Base-by-base conservation (phyloP, 2,329 filamentous ascomycete species). In the Raffaelea deltoideospora region DNA sequence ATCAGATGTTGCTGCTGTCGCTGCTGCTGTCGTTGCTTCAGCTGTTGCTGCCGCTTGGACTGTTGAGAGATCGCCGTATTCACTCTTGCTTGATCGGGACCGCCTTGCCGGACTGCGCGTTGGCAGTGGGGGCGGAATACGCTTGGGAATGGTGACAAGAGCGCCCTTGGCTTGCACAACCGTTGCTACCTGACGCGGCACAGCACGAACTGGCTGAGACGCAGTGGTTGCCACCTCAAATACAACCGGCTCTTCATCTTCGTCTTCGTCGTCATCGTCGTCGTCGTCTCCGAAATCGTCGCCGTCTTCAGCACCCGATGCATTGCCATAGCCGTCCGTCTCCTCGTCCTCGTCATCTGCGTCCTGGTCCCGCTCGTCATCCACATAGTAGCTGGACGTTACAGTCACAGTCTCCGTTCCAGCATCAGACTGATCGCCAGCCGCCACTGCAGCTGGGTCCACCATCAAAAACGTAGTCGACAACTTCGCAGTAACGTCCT, bases 121-220 rank as follows among this genome's bases (percentile, higher is more conserved):
- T 1, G 87, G 87, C 11, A 94, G 67, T 9, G 81, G 76, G 2
- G 87, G 86, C 1, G 84, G 73, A 1, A 77, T 58, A 26, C 85
- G 72, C 58, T 88, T 92, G 11, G 82, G 76, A 40, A 95, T 93
- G 32, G 75, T 86, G 21, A 95, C 83, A 35, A 95, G 64, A 35
- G 79, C 79, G 19, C 85, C 83, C 50, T 82, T 79, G 28, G 75
- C 79, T 22, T 70, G 67, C 39, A 86, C 74, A 38, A 75, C 68
- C 37, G 79, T 74, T 3, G 80, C 72, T 37, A 74, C 67, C 37
- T 79, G 73, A 2, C 79, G 74, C 3, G 71, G 68, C 33, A 74
- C 61, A 36, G 74, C 69, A 7, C 67, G 64, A 14, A 72, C 60
- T 14, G 68, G 67, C 42, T 72, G 66, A 13, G 71, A 63, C 14